phyloP scores from a whole-genome alignment of 2,329 filamentous ascomycete genomes.

The Colletotrichum falcatum region DNA sequence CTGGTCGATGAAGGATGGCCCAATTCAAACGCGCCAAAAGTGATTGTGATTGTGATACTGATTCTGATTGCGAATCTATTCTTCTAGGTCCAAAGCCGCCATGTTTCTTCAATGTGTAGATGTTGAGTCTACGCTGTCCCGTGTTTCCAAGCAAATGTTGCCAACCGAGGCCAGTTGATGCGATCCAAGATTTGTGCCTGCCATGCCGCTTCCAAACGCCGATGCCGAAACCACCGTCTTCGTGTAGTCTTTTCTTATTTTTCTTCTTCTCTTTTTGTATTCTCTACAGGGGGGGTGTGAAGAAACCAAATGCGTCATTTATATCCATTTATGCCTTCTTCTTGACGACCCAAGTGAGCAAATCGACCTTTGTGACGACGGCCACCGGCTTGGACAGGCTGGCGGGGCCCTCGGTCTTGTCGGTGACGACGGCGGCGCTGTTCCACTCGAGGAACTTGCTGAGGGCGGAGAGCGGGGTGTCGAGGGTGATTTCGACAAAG shows the following conservation, averaged over 20 bases:
- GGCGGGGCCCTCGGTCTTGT: slow-evolving; percentile 69
- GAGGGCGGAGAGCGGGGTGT: slow-evolving; percentile 85
- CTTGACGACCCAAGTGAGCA: slow-evolving; percentile 91
- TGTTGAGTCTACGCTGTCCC: slow-evolving; percentile 56
- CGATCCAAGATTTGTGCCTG: slow-evolving; percentile 38
- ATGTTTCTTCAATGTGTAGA: slow-evolving; percentile 47
- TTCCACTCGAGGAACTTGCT: slow-evolving; percentile 99
- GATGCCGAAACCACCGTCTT: slow-evolving; percentile 28
- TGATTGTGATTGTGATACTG: not conserved
- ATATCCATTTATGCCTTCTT: slow-evolving; percentile 56
- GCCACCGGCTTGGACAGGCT: slow-evolving; percentile 82
- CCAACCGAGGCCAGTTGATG: slow-evolving; percentile 41
- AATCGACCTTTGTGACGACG: slow-evolving; percentile 95
- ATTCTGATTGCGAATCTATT: slow-evolving; percentile 16
- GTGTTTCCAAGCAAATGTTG: slow-evolving; percentile 30
- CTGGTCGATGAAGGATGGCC: not conserved
- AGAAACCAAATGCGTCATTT: too few species aligned
- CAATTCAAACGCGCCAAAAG: slow-evolving; percentile 4
- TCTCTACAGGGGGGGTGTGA: slow-evolving; percentile 38
- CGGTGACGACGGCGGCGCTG: slow-evolving; percentile 93
- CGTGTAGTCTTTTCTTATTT: not conserved
- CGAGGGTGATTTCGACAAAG: slow-evolving; percentile 94
- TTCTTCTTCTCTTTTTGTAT: not conserved
- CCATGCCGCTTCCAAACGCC: slow-evolving; percentile 40
- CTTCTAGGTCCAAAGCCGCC: slow-evolving; percentile 18